phyloP scores from a whole-genome alignment of 2,329 filamentous ascomycete genomes.

The Pestalotiopsis sp. region DNA sequence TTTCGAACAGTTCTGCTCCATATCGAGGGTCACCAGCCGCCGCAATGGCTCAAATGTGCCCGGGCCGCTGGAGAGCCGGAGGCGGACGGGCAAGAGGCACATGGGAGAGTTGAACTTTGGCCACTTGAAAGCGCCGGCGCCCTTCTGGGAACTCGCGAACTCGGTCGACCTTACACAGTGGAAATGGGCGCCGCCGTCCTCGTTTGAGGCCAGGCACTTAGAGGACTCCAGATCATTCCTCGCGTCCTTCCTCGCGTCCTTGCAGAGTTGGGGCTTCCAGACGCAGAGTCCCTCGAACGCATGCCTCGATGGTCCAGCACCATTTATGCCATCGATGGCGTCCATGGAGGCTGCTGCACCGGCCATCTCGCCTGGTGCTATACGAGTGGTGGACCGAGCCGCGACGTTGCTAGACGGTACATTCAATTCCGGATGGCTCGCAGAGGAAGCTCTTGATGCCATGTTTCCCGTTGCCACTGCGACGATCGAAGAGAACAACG shows the following conservation, averaged over 20 bases:
- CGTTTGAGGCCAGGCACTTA: constrained; percentile 12
- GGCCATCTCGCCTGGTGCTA: background rate
- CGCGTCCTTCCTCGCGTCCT: background rate
- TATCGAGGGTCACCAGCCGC: constrained; percentile 23
- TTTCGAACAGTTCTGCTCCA: constrained; percentile 45
- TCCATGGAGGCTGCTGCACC: background rate
- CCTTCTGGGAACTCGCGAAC: constrained; percentile 47
- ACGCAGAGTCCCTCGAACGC: background rate
- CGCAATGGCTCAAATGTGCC: constrained; percentile 40
- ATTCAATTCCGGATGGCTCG: background rate
- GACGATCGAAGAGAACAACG: background rate
- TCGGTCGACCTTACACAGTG: constrained; percentile 46
- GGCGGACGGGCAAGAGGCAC: constrained; percentile 51
- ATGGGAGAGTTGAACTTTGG: constrained; percentile 51
- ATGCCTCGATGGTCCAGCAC: background rate
- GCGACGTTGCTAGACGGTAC: background rate
- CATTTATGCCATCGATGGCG: background rate
- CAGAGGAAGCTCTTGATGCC: background rate
- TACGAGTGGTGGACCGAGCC: background rate
- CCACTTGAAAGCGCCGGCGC: constrained; percentile 31
- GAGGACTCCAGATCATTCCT: background rate
- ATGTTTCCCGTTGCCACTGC: background rate
- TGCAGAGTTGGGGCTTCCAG: background rate
- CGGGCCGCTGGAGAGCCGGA: constrained; percentile 56
- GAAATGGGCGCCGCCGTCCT: constrained; percentile 52